phyloP scores from a whole-genome alignment of 2,329 filamentous ascomycete species.

The Aspergillus terreus region DNA sequence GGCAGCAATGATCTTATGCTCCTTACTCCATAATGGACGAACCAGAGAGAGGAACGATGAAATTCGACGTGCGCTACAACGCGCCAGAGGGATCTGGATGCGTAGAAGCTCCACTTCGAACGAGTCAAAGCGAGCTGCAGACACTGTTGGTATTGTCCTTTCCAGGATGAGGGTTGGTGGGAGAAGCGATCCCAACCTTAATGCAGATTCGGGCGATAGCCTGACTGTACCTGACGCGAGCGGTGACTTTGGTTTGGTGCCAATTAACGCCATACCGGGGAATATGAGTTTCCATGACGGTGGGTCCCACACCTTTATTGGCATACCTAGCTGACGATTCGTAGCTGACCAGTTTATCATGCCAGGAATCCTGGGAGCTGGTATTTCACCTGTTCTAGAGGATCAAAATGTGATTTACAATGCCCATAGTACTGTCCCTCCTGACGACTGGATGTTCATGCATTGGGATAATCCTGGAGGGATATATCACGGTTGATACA shows the following conservation, averaged over 20 bases:
- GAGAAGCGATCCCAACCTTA: background rate
- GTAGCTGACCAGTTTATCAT: slow-evolving; percentile 1
- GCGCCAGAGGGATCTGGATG: slow-evolving; percentile 15
- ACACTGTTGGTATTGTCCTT: slow-evolving; percentile 8
- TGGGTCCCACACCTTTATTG: background rate
- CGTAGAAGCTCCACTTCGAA: slow-evolving; percentile 11
- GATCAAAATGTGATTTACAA: background rate
- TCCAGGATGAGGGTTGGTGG: background rate
- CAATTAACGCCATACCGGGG: background rate
- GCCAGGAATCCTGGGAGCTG: background rate
- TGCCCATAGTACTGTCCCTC: background rate
- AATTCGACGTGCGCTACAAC: slow-evolving; percentile 11
- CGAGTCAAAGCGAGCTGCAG: slow-evolving; percentile 14
- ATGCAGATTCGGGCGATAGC: background rate
- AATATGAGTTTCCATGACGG: slow-evolving; percentile 2
- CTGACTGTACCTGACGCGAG: background rate
- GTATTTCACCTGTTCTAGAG: background rate
- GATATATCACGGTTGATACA: background rate
- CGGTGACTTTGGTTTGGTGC: background rate
- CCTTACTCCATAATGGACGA: slow-evolving; percentile 10
- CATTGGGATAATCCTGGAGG: background rate
- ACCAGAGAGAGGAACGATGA: slow-evolving; percentile 11
- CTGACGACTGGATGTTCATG: background rate
- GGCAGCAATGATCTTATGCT: slow-evolving; percentile 56
- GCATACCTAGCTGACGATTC: background rate